These are phyloP conservation scores for Prunus fruticosa DNA, from an alignment of 306 rosid species.

Conservation along the genomic window DNA sequence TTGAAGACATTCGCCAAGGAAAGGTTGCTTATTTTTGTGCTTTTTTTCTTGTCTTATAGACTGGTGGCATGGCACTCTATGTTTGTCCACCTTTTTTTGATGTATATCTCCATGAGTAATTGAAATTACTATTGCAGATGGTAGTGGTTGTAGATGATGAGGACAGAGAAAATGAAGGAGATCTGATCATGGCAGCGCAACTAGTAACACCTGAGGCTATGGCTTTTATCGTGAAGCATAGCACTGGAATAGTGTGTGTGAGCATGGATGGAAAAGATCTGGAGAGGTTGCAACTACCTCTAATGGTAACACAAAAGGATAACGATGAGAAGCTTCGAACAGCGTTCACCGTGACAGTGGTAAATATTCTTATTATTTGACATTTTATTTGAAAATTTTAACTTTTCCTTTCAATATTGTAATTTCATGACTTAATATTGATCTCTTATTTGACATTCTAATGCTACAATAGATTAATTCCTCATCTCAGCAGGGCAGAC, in stretches of 20 bases:
- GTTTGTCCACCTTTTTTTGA: not conserved
- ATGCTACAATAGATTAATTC: not conserved
- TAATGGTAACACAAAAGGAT: slow-evolving; percentile 72
- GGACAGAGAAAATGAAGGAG: slow-evolving; percentile 92
- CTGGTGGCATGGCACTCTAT: not conserved
- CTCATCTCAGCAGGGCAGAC: not conserved
- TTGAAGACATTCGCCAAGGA: slow-evolving; percentile 81
- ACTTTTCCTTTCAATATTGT: not conserved
- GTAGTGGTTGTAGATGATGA: slow-evolving; percentile 87
- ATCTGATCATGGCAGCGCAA: slow-evolving; percentile 84
- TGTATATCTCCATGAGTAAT: slow-evolving; percentile 10
- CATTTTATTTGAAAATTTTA: not conserved
- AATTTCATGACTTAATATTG: not conserved
- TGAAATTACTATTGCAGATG: slow-evolving; percentile 46
- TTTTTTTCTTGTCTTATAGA: not conserved
- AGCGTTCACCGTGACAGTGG: slow-evolving; percentile 88
- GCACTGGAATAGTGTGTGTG: slow-evolving; percentile 82
- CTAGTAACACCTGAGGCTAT: slow-evolving; percentile 83
- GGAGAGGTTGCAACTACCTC: slow-evolving; percentile 75
- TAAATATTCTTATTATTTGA: slow-evolving; percentile 28
- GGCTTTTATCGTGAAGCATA: slow-evolving; percentile 88
- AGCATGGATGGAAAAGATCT: slow-evolving; percentile 78
- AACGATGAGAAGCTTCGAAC: slow-evolving; percentile 73
- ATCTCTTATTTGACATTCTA: not conserved
- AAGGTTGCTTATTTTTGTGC: slow-evolving; percentile 47